Base-by-base conservation (phyloP, 2,329 filamentous ascomycete genomes). In the Paracoccidioides brasiliensis region DNA sequence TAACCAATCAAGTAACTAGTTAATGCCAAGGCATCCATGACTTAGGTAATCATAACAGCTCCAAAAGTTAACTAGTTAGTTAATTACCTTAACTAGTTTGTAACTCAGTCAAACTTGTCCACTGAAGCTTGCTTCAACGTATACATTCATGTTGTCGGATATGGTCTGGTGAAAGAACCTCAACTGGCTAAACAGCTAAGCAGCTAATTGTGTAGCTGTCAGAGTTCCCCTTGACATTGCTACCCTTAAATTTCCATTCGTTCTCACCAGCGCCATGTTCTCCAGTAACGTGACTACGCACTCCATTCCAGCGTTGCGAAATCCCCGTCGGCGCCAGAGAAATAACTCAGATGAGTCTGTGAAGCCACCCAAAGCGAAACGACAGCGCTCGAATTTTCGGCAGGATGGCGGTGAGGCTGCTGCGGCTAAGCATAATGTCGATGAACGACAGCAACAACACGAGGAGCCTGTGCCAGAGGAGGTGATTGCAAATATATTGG, bases 291-390 rank as follows among this genome's bases (percentile, higher is more conserved):
- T 64, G 38, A 55, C 57, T 46, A 44, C 53, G 7, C 55, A 54
- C 30, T 52, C 61, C n/a, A 42, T 57, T 38, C 58, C 57, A 45
- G 43, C 53, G 8, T 33, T 50, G 32, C 67, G 69, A 54, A 71
- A 66, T 56, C 64, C 69, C 58, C 66, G 70, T 55, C 64, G 71
- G 55, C 69, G 71, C 55, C 71, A 70, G 55, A 67, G 71, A 59
- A 69, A 69, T 53, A 67, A 68, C 59, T 72, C 71, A 40, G 74
- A 76, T 58, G 74, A 77, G 55, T 70, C 70, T 10, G 64, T 71
- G 41, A 72, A 74, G 44, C 68, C 70, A 52, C 74, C 73, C 15
- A 70, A 69, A 56, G 69, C 74, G 10, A 77, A 77, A 63, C 69
- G 73, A 60, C 72, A 75, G 59, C 69, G 74, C 57, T 75, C 74